phyloP scores from a whole-genome alignment of 2,329 filamentous ascomycete genomes.

The Trichoderma cornu-damae region DNA sequence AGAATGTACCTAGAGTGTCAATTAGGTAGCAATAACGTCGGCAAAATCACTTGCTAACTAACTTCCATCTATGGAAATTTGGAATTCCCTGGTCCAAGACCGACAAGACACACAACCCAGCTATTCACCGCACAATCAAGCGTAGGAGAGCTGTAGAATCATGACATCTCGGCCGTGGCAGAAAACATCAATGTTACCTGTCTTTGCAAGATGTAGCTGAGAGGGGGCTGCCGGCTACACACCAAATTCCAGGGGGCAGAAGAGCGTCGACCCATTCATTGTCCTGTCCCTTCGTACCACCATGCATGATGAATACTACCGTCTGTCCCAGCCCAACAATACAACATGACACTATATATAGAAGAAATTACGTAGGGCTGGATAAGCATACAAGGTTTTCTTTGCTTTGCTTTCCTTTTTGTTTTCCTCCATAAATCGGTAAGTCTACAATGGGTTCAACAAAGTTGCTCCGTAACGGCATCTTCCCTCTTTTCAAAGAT shows the following conservation, averaged over 20 bases:
- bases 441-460: too few relatives aligned
- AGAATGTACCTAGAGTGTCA: too few relatives aligned
- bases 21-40: too few relatives aligned
- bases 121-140: too few relatives aligned
- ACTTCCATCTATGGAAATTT: too few relatives aligned
- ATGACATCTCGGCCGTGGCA: neutral
- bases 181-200: neutral
- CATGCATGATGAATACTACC: neutral
- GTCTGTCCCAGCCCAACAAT: neutral
- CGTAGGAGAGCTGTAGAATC: neutral
- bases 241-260: neutral
- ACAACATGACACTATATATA: neutral
- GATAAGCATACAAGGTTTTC: too few relatives aligned
- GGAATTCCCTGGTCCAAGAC: neutral
- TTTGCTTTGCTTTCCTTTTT: too few relatives aligned
- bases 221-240: neutral
- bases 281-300: neutral
- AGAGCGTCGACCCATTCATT: neutral
- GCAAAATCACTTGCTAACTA: too few relatives aligned
- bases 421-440: too few relatives aligned
- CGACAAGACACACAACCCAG: too few relatives aligned
- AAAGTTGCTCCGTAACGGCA: neutral
- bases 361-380: neutral
- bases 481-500: neutral
- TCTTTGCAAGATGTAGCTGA: neutral